Conservation (phyloP, 495 filamentous ascomycete genomes). For the Astrothelium subdiscretum region DNA sequence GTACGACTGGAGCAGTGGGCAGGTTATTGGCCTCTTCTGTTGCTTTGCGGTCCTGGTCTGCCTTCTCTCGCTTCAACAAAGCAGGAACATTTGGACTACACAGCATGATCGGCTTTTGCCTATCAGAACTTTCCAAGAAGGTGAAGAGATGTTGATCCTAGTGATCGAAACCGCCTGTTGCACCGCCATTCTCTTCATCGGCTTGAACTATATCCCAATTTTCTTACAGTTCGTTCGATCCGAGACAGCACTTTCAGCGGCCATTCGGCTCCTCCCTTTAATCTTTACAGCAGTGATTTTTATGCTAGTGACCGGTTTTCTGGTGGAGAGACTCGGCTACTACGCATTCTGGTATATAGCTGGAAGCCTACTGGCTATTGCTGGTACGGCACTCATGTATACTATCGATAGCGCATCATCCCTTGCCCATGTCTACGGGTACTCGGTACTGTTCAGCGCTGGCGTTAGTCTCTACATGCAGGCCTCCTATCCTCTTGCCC, state of each 20-base stretch:
- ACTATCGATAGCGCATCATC: background rate
- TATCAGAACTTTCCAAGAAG: background rate
- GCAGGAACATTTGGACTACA: background rate
- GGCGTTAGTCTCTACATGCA: background rate
- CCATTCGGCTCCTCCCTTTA: background rate
- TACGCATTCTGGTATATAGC: background rate
- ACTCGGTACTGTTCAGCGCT: background rate
- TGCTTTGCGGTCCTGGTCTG: background rate
- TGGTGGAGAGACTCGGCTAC: background rate
- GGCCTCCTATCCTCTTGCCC: background rate
- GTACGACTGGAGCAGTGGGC: background rate
- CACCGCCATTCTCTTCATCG: background rate
- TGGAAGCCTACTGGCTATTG: background rate
- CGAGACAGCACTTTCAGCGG: background rate
- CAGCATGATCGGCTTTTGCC: background rate
- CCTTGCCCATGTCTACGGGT: background rate
- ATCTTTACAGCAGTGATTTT: background rate
- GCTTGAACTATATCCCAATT: background rate
- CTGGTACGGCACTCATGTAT: background rate
- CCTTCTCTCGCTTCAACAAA: background rate
- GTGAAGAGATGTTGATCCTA: background rate
- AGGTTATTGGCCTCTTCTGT: background rate
- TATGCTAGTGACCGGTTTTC: background rate
- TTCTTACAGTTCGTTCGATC: background rate
- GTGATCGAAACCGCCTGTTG: background rate